Evolutionary conservation across 352 stramenopile genomes (phyloP).

Genomic region (Discostella stelligera): DNA sequence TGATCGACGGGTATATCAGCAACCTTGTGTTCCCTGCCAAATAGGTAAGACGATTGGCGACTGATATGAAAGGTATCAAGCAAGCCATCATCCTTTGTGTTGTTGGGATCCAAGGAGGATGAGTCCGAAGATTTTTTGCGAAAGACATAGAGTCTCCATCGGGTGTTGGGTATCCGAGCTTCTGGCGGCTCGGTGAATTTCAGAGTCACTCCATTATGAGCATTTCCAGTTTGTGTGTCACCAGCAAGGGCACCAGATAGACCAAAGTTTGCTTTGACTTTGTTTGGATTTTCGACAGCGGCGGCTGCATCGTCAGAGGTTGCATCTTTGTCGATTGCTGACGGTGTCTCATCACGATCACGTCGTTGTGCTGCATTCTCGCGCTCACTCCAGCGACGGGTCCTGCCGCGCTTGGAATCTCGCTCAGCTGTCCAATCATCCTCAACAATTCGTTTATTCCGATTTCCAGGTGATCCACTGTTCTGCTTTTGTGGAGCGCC

Average conservation of each 20-base stretch:
- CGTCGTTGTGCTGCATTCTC: not conserved
- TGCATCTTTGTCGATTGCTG: not conserved
- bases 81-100: slow-evolving; percentile 42
- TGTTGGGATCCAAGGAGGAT: slow-evolving; percentile 1
- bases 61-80: slow-evolving; percentile 92
- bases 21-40: slow-evolving; percentile 91
- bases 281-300: slow-evolving; percentile 27
- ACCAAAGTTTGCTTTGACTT: slow-evolving; percentile 94
- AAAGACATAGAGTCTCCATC: slow-evolving; percentile 97
- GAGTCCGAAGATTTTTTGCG: slow-evolving; percentile 82
- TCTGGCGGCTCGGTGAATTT: slow-evolving; percentile 97
- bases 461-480: not conserved
- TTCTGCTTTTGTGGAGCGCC: not conserved
- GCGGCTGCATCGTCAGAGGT: not conserved
- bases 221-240: slow-evolving; percentile 92
- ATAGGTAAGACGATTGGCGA: slow-evolving; percentile 87
- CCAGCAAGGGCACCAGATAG: slow-evolving; percentile 94
- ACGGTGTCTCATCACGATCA: not conserved
- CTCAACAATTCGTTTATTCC: slow-evolving; percentile 18
- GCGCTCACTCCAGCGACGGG: slow-evolving; percentile 24
- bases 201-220: slow-evolving; percentile 94
- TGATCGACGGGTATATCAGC: slow-evolving; percentile 94
- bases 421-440: slow-evolving; percentile 4
- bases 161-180: slow-evolving; percentile 87
- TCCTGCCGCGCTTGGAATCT: not conserved